Conservation (phyloP, 495 filamentous ascomycete genomes). For the Xylaria grammica region DNA sequence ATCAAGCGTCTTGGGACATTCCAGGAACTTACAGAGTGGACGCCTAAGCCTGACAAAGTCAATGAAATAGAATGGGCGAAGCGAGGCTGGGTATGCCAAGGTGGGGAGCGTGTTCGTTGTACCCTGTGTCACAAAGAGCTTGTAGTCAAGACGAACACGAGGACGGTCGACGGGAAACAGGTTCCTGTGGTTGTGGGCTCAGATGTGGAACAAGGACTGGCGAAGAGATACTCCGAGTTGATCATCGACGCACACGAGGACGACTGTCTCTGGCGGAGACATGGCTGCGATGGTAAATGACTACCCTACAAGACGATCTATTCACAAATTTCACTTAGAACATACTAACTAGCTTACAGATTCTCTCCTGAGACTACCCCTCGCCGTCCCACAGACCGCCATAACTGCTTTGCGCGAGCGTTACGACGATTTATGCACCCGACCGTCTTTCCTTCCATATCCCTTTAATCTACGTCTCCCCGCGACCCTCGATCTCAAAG, state of each 20-base stretch:
- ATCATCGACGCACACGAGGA: slow-evolving; percentile 80
- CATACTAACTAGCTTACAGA: slow-evolving; percentile 44
- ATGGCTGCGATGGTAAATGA: slow-evolving; percentile 76
- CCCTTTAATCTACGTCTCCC: slow-evolving; percentile 57
- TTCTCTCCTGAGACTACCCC: slow-evolving; percentile 52
- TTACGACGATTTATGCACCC: slow-evolving; percentile 59
- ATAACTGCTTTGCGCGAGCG: slow-evolving; percentile 62
- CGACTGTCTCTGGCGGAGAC: slow-evolving; percentile 83
- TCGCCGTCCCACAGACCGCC: slow-evolving; percentile 62
- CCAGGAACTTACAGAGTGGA: slow-evolving; percentile 87
- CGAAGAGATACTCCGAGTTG: slow-evolving; percentile 74
- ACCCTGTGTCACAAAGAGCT: slow-evolving; percentile 81
- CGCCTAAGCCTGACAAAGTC: slow-evolving; percentile 76
- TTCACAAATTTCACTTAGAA: slow-evolving; percentile 21
- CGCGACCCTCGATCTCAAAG: slow-evolving; percentile 51
- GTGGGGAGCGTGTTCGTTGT: slow-evolving; percentile 81
- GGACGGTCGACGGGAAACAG: slow-evolving; percentile 68
- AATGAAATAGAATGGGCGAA: slow-evolving; percentile 96
- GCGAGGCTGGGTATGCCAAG: slow-evolving; percentile 86
- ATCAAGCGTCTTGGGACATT: slow-evolving; percentile 84
- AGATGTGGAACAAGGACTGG: slow-evolving; percentile 68
- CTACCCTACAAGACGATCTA: slow-evolving; percentile 53
- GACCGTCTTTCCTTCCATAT: slow-evolving; percentile 56
- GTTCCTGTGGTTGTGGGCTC: slow-evolving; percentile 53
- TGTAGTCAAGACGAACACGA: slow-evolving; percentile 76